Evolutionary conservation across 2,329 filamentous ascomycete species (phyloP).

Genomic region (Mollisia scopiformis): DNA sequence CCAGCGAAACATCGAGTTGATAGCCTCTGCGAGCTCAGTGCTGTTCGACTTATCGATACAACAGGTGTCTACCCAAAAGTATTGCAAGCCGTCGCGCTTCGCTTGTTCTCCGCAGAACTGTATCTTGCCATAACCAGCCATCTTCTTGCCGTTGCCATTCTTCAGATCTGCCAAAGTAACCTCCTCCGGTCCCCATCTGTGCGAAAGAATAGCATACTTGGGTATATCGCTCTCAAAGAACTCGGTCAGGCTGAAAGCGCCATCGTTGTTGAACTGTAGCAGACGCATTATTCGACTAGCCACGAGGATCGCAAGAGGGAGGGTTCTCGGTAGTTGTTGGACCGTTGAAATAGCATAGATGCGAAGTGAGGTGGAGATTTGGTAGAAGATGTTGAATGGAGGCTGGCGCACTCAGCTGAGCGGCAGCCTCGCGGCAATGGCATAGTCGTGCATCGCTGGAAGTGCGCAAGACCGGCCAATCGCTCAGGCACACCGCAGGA

Average conservation of each 20-base stretch:
- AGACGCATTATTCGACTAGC: too few species aligned
- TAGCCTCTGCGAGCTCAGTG: too few species aligned
- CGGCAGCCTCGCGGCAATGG: slow-evolving; percentile 20
- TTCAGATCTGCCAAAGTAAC: slow-evolving; percentile 21
- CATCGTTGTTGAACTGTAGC: slow-evolving; percentile 7
- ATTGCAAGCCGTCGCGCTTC: too few species aligned
- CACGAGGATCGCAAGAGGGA: slow-evolving; percentile 9
- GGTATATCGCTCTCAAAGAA: slow-evolving; percentile 21
- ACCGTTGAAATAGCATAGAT: slow-evolving; percentile 17
- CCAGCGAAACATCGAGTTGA: too few species aligned
- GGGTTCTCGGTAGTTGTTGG: slow-evolving; percentile 16
- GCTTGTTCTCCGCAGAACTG: too few species aligned
- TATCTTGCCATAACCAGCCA: too few species aligned
- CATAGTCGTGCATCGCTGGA: slow-evolving; percentile 20
- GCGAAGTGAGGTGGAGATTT: slow-evolving; percentile 8
- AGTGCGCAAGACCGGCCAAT: slow-evolving; percentile 19
- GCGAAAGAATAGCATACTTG: slow-evolving; percentile 28
- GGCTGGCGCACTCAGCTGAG: slow-evolving; percentile 24
- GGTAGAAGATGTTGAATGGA: slow-evolving; percentile 15
- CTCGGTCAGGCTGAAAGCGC: slow-evolving; percentile 18
- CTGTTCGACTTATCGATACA: too few species aligned
- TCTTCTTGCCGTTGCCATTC: slow-evolving; percentile 8
- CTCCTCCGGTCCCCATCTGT: slow-evolving; percentile 27
- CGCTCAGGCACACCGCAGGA: not conserved
- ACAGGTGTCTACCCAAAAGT: too few species aligned